Evolutionary conservation across 352 stramenopile species (phyloP).

Genomic region (Phytophthora macrochlamydospora): DNA sequence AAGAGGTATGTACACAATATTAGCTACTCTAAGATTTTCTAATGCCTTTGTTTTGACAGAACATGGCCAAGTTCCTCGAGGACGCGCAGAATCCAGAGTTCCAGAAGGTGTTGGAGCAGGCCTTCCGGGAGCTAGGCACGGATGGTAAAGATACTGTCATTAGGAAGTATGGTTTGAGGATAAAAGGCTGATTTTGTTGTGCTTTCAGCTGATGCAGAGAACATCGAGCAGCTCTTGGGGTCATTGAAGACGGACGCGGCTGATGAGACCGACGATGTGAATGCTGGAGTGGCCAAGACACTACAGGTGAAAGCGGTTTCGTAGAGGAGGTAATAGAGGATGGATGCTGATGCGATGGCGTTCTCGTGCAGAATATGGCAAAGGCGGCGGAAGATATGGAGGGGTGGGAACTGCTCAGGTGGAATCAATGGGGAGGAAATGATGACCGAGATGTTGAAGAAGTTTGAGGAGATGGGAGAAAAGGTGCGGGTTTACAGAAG

Average conservation of each 20-base stretch:
- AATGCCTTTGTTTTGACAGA: constrained; percentile 39
- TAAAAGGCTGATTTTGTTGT: constrained; percentile 5
- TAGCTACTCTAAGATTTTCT: constrained; percentile 6
- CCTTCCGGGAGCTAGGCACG: constrained; percentile 82
- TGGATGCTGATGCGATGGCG: background rate
- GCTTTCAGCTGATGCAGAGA: constrained; percentile 51
- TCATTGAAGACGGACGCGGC: constrained; percentile 54
- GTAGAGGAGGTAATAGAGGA: background rate
- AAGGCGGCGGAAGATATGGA: constrained; percentile 90
- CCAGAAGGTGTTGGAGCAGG: constrained; percentile 86
- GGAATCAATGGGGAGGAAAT: constrained; percentile 94
- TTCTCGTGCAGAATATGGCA: constrained; percentile 73
- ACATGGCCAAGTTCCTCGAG: constrained; percentile 87
- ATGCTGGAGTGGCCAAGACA: constrained; percentile 84
- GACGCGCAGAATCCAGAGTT: constrained; percentile 89
- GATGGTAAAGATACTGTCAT: constrained; percentile 41
- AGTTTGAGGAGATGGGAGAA: constrained; percentile 95
- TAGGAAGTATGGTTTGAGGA: background rate
- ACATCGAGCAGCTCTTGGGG: constrained; percentile 76
- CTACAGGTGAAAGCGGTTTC: constrained; percentile 52
- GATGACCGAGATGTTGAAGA: constrained; percentile 96
- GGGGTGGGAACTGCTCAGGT: constrained; percentile 79
- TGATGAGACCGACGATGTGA: constrained; percentile 75
- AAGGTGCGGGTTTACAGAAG: constrained; percentile 59
- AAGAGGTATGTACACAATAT: constrained; percentile 48